Conservation (phyloP, 2,329 filamentous ascomycete species). For the Alternaria sp. region DNA sequence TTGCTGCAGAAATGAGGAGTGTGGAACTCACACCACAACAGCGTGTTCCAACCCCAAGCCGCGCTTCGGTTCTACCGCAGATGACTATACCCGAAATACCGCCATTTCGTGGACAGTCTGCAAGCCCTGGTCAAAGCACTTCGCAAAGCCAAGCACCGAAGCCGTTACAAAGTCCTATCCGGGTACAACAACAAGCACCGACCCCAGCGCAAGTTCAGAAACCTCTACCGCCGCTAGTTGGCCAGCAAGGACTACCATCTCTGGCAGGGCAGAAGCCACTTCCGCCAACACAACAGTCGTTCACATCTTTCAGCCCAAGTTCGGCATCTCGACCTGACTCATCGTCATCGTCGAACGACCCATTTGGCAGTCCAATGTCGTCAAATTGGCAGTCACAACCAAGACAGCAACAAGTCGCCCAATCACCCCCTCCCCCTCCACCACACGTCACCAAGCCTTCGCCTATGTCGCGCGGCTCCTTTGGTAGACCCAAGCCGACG, state of each 20-base stretch:
- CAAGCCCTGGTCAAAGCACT: slow-evolving; percentile 17
- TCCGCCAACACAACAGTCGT: slow-evolving; percentile 31
- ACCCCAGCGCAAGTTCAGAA: slow-evolving; percentile 22
- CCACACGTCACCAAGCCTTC: slow-evolving; percentile 23
- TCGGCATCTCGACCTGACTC: slow-evolving; percentile 28
- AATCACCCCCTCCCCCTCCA: slow-evolving; percentile 16
- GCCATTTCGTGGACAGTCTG: slow-evolving; percentile 37
- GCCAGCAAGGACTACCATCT: slow-evolving; percentile 35
- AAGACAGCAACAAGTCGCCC: slow-evolving; percentile 3
- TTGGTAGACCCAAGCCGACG: slow-evolving; percentile 37
- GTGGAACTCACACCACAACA: slow-evolving; percentile 47
- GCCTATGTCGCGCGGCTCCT: slow-evolving; percentile 36
- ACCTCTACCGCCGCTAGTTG: slow-evolving; percentile 26
- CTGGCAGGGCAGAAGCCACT: slow-evolving; percentile 35
- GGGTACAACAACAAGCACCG: slow-evolving; percentile 17
- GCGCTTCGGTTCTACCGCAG: slow-evolving; percentile 39
- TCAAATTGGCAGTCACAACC: slow-evolving; percentile 18
- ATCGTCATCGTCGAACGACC: slow-evolving; percentile 35
- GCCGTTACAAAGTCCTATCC: slow-evolving; percentile 28
- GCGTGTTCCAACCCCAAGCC: slow-evolving; percentile 41
- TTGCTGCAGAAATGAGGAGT: slow-evolving; percentile 50
- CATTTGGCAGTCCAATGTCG: slow-evolving; percentile 35
- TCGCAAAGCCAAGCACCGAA: slow-evolving; percentile 24
- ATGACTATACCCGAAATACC: slow-evolving; percentile 46
- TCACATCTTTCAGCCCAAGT: slow-evolving; percentile 24